Conservation (phyloP, 768 basidiomycete species). For the Exidia glandulosa region DNA sequence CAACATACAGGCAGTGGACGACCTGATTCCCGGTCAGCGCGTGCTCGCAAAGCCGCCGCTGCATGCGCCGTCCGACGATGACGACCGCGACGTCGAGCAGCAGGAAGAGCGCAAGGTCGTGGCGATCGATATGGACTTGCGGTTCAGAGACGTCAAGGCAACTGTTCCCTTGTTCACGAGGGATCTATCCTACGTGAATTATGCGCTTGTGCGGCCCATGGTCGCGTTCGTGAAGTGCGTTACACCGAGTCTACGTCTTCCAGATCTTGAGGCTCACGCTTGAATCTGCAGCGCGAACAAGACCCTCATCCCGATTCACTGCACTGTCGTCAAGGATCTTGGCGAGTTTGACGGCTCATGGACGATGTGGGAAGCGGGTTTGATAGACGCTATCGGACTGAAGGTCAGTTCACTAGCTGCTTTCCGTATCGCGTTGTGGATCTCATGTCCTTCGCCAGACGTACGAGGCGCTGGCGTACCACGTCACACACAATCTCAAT, state of each 20-base stretch:
- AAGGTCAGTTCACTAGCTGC: slow-evolving; percentile 39
- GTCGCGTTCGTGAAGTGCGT: slow-evolving; percentile 96
- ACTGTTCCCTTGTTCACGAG: slow-evolving; percentile 84
- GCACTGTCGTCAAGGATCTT: slow-evolving; percentile 73
- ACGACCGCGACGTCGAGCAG: slow-evolving; percentile 18
- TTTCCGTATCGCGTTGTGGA: too few species aligned
- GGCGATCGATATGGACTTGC: slow-evolving; percentile 77
- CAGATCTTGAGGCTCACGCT: slow-evolving; percentile 9
- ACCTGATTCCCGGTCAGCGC: slow-evolving; percentile 76
- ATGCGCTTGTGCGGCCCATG: slow-evolving; percentile 86
- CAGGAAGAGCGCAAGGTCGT: slow-evolving; percentile 41
- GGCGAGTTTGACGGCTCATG: slow-evolving; percentile 90
- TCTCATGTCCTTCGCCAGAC: slow-evolving; percentile 30
- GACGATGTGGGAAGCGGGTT: slow-evolving; percentile 99
- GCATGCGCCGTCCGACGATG: slow-evolving; percentile 47
- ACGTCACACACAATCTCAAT: slow-evolving; percentile 88
- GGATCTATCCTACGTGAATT: slow-evolving; percentile 85
- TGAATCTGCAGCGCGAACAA: slow-evolving; percentile 61
- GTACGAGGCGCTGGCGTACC: slow-evolving; percentile 89
- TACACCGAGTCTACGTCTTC: background rate
- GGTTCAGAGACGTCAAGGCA: slow-evolving; percentile 93
- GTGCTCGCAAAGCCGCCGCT: slow-evolving; percentile 81
- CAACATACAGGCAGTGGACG: slow-evolving; percentile 53
- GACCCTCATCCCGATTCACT: slow-evolving; percentile 89
- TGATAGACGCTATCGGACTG: slow-evolving; percentile 81